phyloP scores from a whole-genome alignment of 2,329 filamentous ascomycete genomes.

The Curvularia sp. region DNA sequence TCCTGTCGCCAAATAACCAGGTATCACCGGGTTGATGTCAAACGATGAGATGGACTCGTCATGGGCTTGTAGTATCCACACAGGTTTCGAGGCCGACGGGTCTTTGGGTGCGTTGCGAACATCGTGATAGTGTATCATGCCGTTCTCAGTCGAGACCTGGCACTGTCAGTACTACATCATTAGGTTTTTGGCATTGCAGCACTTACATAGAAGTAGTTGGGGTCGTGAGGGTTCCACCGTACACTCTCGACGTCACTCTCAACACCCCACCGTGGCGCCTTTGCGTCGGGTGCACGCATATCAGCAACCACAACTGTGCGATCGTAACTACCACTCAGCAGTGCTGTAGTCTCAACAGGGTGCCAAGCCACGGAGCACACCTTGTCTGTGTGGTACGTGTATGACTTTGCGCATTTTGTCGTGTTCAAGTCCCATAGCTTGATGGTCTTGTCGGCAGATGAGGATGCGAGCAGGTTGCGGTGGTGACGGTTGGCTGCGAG shows the following conservation, averaged over 20 bases:
- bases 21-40: conserved; percentile 87
- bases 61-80: conserved; percentile 96
- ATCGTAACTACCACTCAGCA: conserved; percentile 94
- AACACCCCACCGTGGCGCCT: conserved; percentile 85
- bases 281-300: conserved; percentile 89
- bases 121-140: conserved; percentile 92
- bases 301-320: conserved; percentile 92
- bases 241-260: conserved; percentile 95
- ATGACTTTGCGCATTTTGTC: conserved; percentile 91
- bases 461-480: conserved; percentile 91
- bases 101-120: conserved; percentile 75
- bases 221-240: conserved; percentile 89
- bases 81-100: conserved; percentile 77
- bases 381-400: conserved; percentile 95
- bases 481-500: conserved; percentile 92
- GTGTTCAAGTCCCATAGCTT: conserved; percentile 98
- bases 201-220: conserved; percentile 87
- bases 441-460: conserved; percentile 94
- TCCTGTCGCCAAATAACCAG: conserved; percentile 91
- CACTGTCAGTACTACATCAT: conserved; percentile 25
- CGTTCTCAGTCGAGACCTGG: conserved; percentile 79
- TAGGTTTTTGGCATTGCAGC: neutral
- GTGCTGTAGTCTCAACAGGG: conserved; percentile 80
- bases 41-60: conserved; percentile 91
- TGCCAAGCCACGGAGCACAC: conserved; percentile 97